Evolutionary conservation across 441 rosid species (phyloP), one percentile per base, ranked within the genome.

Genomic region (Aquilaria agallochum): DNA sequence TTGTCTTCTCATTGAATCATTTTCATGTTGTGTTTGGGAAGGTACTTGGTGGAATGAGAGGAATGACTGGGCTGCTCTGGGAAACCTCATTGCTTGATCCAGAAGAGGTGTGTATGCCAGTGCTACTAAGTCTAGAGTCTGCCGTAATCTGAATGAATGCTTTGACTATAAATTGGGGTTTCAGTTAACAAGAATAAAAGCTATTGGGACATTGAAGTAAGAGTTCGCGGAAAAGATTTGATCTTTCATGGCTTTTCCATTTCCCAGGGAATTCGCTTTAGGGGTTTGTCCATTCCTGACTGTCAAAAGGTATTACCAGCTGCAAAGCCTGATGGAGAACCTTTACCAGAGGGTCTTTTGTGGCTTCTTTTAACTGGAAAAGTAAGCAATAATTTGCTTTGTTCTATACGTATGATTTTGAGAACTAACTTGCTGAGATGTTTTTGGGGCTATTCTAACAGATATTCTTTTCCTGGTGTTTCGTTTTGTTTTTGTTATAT

Each of bases 361-460:
- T 95, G 99, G 99, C 97, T 95, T 73, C 96, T 95, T 72, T 79
- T 95, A 80, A 92, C 99, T 11, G 97, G 97, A 78, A 92, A 95
- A 96, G 99, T 82, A 20, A 5, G 69, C 15, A 32, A 2, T 65
- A 12, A 9, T 40, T 40, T 40, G 9, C 45, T 40, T 40, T 14
- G 10, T 32, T 34, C 59, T 44, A 61, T 13, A 15, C 55, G 31
- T 58, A 50, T 59, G 53, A 20, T 20, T 32, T 15, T 48, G 31
- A 40, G 49, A 3, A 40, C 9, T 40, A 40, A 8, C 10, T 40
- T 40, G 7, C 45, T 10, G 45, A 40, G 4, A 40, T 40, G 45
- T 40, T 40, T 7, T 20, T 40, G 9, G 9, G 9, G 9, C 45
- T 6, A 40, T 8, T 40, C 45, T 40, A 40, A 40, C 9, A 40